phyloP scores from a whole-genome alignment of 1,139 yeast species.

The Lodderomyces metapsilosis region DNA sequence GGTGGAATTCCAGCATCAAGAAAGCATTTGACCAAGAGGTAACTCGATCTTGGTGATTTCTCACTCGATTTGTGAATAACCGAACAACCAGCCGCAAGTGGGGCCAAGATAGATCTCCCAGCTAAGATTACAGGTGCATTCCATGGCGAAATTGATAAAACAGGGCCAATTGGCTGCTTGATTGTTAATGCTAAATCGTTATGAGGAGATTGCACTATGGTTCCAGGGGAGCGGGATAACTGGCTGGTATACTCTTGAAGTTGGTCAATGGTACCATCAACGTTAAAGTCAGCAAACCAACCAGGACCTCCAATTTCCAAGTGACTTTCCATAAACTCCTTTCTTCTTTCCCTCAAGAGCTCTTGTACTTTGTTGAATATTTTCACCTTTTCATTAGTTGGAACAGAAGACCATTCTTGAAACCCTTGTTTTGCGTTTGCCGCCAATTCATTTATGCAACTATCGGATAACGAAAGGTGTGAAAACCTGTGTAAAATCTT shows the following conservation, averaged over 20 bases:
- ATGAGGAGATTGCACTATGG: conserved; percentile 17
- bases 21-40: conserved; percentile 31
- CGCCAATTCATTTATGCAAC: conserved; percentile 7
- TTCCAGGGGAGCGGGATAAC: conserved; percentile 24
- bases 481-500: conserved; percentile 15
- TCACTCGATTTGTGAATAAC: conserved; percentile 44
- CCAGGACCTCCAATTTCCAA: conserved; percentile 36
- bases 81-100: conserved; percentile 51
- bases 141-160: conserved; percentile 47
- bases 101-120: conserved; percentile 39
- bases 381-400: conserved; percentile 17
- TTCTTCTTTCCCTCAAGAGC: conserved; percentile 16
- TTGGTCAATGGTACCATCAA: conserved; percentile 24
- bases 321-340: conserved; percentile 24
- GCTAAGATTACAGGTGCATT: conserved; percentile 46
- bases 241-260: conserved; percentile 23
- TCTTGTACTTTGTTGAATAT: conserved; percentile 21
- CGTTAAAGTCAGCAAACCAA: conserved; percentile 38
- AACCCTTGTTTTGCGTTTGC: conserved; percentile 26
- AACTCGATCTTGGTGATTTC: conserved; percentile 30
- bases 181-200: conserved; percentile 30
- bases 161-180: conserved; percentile 44
- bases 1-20: conserved; percentile 40
- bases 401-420: conserved; percentile 23
- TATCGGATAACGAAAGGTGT: conserved; percentile 11